Conservation (phyloP, 2,329 filamentous ascomycete species). For the Verticillium nubilum region DNA sequence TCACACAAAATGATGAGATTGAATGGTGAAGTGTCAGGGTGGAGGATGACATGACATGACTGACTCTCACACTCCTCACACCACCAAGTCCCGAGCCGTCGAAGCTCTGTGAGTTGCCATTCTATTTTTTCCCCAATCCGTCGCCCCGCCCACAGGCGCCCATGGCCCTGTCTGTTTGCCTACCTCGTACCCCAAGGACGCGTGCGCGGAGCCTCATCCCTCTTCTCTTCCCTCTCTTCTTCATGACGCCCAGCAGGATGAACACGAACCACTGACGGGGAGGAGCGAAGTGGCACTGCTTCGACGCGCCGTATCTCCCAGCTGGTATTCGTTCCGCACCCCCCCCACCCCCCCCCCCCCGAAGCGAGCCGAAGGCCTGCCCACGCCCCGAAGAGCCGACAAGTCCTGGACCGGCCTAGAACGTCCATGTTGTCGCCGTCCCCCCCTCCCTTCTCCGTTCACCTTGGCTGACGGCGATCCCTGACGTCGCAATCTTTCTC, state of each 20-base stretch:
- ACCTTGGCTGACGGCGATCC: neutral
- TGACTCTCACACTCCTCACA: neutral
- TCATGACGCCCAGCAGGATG: neutral
- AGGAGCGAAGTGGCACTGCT: neutral
- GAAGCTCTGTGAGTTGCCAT: neutral
- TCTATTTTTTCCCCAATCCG: neutral
- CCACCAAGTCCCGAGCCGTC: neutral
- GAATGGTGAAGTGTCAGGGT: no score
- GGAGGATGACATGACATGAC: no score
- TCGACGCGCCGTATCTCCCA: neutral
- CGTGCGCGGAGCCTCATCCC: neutral
- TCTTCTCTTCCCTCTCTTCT: neutral
- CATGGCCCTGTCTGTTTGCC: neutral
- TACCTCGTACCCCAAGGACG: neutral
- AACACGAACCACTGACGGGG: neutral
- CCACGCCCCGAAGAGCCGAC: neutral
- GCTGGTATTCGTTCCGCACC: neutral
- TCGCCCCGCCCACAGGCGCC: no score
- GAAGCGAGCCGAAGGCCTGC: constrained; percentile 1
- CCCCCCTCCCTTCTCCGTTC: neutral
- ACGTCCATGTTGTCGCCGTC: neutral
- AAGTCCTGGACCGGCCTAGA: constrained; percentile 3
- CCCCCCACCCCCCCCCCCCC: neutral
- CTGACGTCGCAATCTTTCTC: neutral
- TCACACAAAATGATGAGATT: no score